These are phyloP conservation scores for Xerocomellus amylosporus DNA, from an alignment of 768 basidiomycete genomes.

Conservation along the genomic window DNA sequence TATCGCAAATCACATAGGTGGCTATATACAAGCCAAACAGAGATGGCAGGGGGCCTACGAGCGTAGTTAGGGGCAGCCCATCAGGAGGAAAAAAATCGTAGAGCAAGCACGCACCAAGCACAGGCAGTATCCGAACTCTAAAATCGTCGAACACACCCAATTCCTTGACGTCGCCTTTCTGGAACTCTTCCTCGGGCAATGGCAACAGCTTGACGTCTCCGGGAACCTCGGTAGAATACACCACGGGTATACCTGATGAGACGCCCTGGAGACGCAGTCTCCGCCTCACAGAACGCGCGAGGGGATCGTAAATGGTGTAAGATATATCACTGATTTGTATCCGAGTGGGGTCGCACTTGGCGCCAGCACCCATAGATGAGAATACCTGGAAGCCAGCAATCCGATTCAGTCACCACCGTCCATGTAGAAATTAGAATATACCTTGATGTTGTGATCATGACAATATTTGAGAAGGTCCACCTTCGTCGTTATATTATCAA, in stretches of 20 bases:
- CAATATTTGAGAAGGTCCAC: slow-evolving; percentile 92
- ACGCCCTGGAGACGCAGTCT: slow-evolving; percentile 65
- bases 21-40: slow-evolving; percentile 91
- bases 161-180: slow-evolving; percentile 86
- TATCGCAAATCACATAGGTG: slow-evolving; percentile 81
- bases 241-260: slow-evolving; percentile 73
- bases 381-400: slow-evolving; percentile 57
- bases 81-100: neutral
- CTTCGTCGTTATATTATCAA: slow-evolving; percentile 96
- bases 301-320: slow-evolving; percentile 87
- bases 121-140: slow-evolving; percentile 89
- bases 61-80: neutral
- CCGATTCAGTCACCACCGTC: neutral
- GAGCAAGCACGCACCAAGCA: slow-evolving; percentile 59
- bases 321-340: slow-evolving; percentile 96
- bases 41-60: slow-evolving; percentile 62
- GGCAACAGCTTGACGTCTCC: slow-evolving; percentile 86
- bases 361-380: slow-evolving; percentile 95
- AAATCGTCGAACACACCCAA: slow-evolving; percentile 90
- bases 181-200: slow-evolving; percentile 86
- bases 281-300: slow-evolving; percentile 86
- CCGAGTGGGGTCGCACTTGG: slow-evolving; percentile 92
- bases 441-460: slow-evolving; percentile 74
- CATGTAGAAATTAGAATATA: slow-evolving; percentile 22
- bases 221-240: slow-evolving; percentile 94